Conservation (phyloP, 2,329 filamentous ascomycete genomes). For the Pestalotiopsis sp. region DNA sequence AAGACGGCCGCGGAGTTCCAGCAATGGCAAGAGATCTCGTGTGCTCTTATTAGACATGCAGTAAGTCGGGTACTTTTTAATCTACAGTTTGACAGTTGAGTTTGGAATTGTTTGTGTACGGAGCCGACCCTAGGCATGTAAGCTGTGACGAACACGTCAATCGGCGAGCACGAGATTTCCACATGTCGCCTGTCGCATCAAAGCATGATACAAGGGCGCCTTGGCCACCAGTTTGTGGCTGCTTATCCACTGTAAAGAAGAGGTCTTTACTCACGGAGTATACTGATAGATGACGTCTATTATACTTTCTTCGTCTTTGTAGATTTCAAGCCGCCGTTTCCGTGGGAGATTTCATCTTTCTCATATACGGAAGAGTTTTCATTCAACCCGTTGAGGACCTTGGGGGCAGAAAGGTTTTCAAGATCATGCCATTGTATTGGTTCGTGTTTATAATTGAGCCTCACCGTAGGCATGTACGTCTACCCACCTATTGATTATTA, state of each 20-base stretch:
- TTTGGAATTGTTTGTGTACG: background rate
- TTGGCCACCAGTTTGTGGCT: background rate
- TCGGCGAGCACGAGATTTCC: background rate
- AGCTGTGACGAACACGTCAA: background rate
- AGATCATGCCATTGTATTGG: background rate
- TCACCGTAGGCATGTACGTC: background rate
- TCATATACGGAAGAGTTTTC: background rate
- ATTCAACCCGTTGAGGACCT: background rate
- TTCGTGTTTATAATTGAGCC: background rate
- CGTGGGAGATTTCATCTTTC: background rate
- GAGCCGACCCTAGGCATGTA: too few relatives aligned
- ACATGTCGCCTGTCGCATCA: background rate
- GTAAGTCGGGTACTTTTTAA: background rate
- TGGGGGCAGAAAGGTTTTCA: background rate
- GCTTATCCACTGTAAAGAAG: background rate
- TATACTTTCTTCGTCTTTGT: background rate
- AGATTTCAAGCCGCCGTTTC: background rate
- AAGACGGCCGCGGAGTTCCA: background rate
- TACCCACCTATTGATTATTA: background rate
- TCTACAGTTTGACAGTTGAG: background rate
- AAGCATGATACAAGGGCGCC: background rate
- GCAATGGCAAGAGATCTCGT: background rate
- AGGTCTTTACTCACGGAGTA: background rate
- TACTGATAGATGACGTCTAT: background rate
- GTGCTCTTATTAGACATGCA: background rate